phyloP scores from a whole-genome alignment of 2,329 filamentous ascomycete genomes.

The Claviceps paspali region DNA sequence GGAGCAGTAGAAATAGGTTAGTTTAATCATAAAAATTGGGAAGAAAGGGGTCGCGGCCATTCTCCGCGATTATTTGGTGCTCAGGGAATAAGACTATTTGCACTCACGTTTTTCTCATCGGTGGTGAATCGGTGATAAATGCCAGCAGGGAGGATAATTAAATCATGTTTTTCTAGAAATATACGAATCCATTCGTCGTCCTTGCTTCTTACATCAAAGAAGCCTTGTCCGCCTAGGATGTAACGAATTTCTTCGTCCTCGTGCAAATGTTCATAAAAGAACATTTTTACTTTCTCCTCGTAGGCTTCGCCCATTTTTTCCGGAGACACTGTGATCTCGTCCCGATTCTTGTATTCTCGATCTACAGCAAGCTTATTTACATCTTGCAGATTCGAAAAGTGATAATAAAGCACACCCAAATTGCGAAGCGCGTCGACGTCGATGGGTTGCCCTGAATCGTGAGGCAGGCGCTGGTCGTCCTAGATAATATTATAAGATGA shows the following conservation, averaged over 20 bases:
- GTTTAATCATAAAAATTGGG: too few relatives aligned
- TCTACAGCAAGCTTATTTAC: conserved; percentile 62
- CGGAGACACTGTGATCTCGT: conserved; percentile 82
- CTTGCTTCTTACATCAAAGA: conserved; percentile 78
- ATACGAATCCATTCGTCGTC: conserved; percentile 85
- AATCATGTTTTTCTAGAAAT: conserved; percentile 65
- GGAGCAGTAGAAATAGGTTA: conserved; percentile 3
- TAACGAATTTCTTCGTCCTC: conserved; percentile 98
- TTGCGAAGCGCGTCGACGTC: conserved; percentile 47
- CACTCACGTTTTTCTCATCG: conserved; percentile 69
- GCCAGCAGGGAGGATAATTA: conserved; percentile 85
- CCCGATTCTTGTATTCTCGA: conserved; percentile 84
- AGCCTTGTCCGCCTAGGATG: conserved; percentile 74
- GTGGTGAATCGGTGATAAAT: conserved; percentile 98
- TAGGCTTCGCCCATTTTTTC: conserved; percentile 72
- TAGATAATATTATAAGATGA: conserved; percentile 21
- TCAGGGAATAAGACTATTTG: not conserved
- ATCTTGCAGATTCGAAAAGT: conserved; percentile 44
- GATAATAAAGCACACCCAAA: conserved; percentile 69
- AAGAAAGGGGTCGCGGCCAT: too few relatives aligned
- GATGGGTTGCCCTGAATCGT: conserved; percentile 68
- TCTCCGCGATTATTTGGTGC: too few relatives aligned
- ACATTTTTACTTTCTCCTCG: conserved; percentile 83
- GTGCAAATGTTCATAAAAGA: conserved; percentile 92
- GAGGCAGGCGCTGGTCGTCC: conserved; percentile 86